These are phyloP conservation scores for Penicillium cinerascens DNA, from an alignment of 495 filamentous ascomycete species.

Conservation along the genomic window DNA sequence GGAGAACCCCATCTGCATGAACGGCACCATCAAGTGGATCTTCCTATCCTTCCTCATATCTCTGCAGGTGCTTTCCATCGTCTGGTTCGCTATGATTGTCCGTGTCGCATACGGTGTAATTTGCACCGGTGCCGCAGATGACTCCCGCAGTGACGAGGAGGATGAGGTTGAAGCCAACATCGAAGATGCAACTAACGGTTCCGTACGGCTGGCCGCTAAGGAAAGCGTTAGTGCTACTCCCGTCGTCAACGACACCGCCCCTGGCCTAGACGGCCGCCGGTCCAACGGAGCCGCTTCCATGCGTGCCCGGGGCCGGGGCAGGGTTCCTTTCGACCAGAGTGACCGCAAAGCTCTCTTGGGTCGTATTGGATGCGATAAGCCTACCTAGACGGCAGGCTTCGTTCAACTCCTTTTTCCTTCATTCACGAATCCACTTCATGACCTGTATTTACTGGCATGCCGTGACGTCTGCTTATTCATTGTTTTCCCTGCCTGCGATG, in stretches of 20 bases:
- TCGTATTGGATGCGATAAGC: slow-evolving; percentile 72
- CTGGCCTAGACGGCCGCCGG: slow-evolving; percentile 45
- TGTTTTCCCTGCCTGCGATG: slow-evolving; percentile 1
- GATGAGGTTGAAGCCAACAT: slow-evolving; percentile 57
- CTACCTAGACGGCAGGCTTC: slow-evolving; percentile 24
- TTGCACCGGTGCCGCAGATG: slow-evolving; percentile 74
- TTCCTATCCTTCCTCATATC: slow-evolving; percentile 75
- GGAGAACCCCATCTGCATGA: slow-evolving; percentile 72
- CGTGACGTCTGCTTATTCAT: slow-evolving; percentile 15
- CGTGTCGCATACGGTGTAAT: slow-evolving; percentile 74
- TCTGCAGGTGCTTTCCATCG: slow-evolving; percentile 73
- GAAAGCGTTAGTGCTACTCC: slow-evolving; percentile 24
- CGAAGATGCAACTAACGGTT: slow-evolving; percentile 34
- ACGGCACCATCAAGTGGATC: slow-evolving; percentile 61
- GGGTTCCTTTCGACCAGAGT: slow-evolving; percentile 64
- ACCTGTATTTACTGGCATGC: slow-evolving; percentile 16
- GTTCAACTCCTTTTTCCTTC: slow-evolving; percentile 13
- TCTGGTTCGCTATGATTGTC: slow-evolving; percentile 90
- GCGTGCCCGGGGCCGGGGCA: slow-evolving; percentile 35
- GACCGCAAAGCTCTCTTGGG: slow-evolving; percentile 71
- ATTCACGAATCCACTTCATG: slow-evolving; percentile 18
- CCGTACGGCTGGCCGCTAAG: slow-evolving; percentile 26
- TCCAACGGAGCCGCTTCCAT: slow-evolving; percentile 32
- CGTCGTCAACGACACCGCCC: slow-evolving; percentile 28
- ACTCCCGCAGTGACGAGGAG: slow-evolving; percentile 85